Evolutionary conservation across 106 monocot species (phyloP).

Genomic region (Iris macrosiphon): DNA sequence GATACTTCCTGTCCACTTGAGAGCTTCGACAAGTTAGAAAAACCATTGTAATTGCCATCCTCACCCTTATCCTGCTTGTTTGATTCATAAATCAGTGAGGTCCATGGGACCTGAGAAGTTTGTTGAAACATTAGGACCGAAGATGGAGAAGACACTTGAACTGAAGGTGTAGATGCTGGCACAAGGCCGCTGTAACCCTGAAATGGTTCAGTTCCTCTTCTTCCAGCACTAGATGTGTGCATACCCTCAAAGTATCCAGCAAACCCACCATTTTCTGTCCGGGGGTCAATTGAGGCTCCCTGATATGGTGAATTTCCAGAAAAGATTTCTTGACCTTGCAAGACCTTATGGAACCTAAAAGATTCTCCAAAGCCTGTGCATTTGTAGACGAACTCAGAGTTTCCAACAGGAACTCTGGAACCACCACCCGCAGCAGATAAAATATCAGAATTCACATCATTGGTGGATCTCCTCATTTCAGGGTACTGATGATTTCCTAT

Average conservation of each 20-base stretch:
- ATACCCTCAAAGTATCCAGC: conserved; percentile 2
- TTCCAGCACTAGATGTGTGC: not conserved
- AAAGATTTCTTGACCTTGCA: conserved; percentile 99
- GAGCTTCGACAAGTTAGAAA: not conserved
- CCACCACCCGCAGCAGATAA: conserved; percentile 19
- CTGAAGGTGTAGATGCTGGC: conserved; percentile 17
- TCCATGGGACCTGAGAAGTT: conserved; percentile 8
- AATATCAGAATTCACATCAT: conserved; percentile 10
- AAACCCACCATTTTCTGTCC: conserved; percentile 12
- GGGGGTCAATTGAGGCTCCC: conserved; percentile 12
- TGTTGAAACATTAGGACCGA: conserved; percentile 77
- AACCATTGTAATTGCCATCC: not conserved
- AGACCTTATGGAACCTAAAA: conserved; percentile 89
- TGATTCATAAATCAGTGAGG: conserved; percentile 1
- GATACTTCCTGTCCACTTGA: conserved; percentile 6
- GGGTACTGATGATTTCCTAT: conserved; percentile 23
- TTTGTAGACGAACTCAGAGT: conserved; percentile 32
- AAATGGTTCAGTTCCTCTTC: conserved; percentile 13
- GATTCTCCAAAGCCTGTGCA: conserved; percentile 80
- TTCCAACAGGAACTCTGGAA: conserved; percentile 28
- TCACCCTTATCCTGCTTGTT: conserved; percentile 5
- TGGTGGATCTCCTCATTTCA: conserved; percentile 27
- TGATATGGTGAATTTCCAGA: conserved; percentile 21
- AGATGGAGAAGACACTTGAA: conserved; percentile 63
- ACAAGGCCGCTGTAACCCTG: conserved; percentile 26